Conservation (phyloP, 768 basidiomycete species). For the Phanerochaete sordida region DNA sequence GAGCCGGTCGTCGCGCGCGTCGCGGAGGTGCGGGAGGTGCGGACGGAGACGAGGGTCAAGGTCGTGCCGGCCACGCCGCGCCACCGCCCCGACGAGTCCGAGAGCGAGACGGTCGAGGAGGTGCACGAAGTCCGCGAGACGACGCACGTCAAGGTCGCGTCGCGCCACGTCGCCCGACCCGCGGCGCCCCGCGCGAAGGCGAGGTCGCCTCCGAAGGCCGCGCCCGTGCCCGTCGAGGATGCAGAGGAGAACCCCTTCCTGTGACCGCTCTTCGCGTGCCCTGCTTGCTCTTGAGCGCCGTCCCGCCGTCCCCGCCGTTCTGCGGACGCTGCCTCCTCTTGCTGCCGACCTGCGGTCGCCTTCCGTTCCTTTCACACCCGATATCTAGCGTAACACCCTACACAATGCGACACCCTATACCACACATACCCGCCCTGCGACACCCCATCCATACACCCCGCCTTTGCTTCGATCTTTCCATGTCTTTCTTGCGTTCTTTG, state of each 20-base stretch:
- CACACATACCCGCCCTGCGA: conserved; percentile 4
- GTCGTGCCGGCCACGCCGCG: too few relatives aligned
- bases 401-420: conserved; percentile 3
- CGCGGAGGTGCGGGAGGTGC: background rate
- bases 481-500: background rate
- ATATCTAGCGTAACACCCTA: background rate
- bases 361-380: background rate
- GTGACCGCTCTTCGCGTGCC: background rate
- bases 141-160: background rate
- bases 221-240: background rate
- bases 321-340: too few relatives aligned
- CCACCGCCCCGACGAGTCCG: background rate
- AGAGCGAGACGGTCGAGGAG: background rate
- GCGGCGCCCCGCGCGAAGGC: background rate
- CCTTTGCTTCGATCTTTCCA: background rate
- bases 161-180: background rate
- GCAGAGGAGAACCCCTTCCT: background rate
- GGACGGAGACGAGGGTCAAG: background rate
- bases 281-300: background rate
- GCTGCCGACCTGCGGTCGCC: background rate
- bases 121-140: background rate
- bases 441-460: conserved; percentile 5
- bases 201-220: background rate
- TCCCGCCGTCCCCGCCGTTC: too few relatives aligned
- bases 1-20: background rate